phyloP scores from a whole-genome alignment of 345 rosid species.

The Syzygium aqueum region DNA sequence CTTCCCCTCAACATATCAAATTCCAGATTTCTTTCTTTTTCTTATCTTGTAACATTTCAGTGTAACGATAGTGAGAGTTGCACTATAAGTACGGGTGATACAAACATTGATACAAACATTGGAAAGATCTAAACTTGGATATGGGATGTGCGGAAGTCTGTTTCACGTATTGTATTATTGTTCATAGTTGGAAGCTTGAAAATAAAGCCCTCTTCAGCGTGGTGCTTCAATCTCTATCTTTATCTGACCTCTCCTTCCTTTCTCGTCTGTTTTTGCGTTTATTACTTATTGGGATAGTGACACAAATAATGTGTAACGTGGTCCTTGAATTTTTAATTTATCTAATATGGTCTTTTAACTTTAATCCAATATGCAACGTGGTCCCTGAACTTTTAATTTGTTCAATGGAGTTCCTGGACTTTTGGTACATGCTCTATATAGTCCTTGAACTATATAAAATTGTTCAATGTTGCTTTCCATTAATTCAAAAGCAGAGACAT shows the following conservation, averaged over 20 bases:
- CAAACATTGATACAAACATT: background rate
- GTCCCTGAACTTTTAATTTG: too few relatives aligned
- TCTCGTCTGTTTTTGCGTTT: background rate
- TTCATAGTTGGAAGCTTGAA: background rate
- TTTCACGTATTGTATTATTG: background rate
- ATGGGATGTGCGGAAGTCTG: background rate
- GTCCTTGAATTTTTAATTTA: too few relatives aligned
- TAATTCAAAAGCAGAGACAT: too few relatives aligned
- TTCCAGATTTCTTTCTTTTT: background rate
- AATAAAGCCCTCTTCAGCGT: background rate
- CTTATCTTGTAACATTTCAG: background rate
- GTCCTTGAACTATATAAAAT: too few relatives aligned
- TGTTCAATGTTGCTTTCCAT: too few relatives aligned
- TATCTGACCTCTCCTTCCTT: background rate
- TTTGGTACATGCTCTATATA: too few relatives aligned
- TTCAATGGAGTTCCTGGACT: too few relatives aligned
- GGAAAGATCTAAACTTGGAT: background rate
- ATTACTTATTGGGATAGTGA: too few relatives aligned
- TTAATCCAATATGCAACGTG: too few relatives aligned
- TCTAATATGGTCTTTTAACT: too few relatives aligned
- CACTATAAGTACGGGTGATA: background rate
- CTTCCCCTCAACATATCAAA: background rate
- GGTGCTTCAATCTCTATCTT: background rate
- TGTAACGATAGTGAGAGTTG: background rate
- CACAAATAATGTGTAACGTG: too few relatives aligned